Percentiles rank a stretch among this genome's conserved stretches.
Evolutionary conservation across 352 stramenopile genomes (phyloP).

Genomic region (Phytophthora foliorum): DNA sequence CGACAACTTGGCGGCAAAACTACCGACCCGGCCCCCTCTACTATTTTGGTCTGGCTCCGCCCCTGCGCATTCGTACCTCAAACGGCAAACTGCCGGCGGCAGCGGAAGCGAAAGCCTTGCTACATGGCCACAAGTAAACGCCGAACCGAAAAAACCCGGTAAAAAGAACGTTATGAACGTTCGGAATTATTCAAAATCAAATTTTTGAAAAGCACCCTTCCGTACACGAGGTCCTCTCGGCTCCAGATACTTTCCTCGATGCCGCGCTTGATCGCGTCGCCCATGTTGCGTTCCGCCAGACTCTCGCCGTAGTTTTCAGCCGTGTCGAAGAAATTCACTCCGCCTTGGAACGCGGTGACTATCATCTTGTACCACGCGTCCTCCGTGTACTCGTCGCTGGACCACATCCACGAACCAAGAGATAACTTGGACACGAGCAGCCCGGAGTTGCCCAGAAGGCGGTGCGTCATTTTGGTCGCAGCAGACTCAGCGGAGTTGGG

Average conservation of each 20-base stretch:
- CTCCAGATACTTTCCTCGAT: slow-evolving; percentile 40
- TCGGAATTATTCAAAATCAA: too few relatives aligned
- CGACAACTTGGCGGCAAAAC: too few relatives aligned
- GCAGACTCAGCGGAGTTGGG: too few relatives aligned
- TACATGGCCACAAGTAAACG: too few relatives aligned
- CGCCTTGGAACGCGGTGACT: slow-evolving; percentile 22
- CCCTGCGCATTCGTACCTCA: too few relatives aligned
- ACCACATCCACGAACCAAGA: slow-evolving; percentile 21
- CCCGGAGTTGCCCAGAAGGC: background rate
- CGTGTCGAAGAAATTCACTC: slow-evolving; percentile 66
- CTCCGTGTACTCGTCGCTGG: slow-evolving; percentile 7
- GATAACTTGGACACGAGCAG: background rate
- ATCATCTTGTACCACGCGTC: slow-evolving; percentile 33
- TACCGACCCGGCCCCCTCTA: too few relatives aligned
- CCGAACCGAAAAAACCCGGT: too few relatives aligned
- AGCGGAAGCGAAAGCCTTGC: too few relatives aligned
- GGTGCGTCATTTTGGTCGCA: slow-evolving; percentile 1
- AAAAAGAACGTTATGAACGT: too few relatives aligned
- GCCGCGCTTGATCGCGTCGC: slow-evolving; percentile 50
- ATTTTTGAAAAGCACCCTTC: too few relatives aligned
- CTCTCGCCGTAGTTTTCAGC: slow-evolving; percentile 29
- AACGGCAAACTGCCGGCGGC: too few relatives aligned
- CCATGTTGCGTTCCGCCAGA: slow-evolving; percentile 34
- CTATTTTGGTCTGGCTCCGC: too few relatives aligned
- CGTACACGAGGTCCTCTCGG: slow-evolving; percentile 62